A percentile compares a stretch with the other conserved stretches of the same genome.
These are phyloP conservation scores for Blepharisma stoltei DNA, from an alignment of 73 alveolate species.

Conservation along the genomic window DNA sequence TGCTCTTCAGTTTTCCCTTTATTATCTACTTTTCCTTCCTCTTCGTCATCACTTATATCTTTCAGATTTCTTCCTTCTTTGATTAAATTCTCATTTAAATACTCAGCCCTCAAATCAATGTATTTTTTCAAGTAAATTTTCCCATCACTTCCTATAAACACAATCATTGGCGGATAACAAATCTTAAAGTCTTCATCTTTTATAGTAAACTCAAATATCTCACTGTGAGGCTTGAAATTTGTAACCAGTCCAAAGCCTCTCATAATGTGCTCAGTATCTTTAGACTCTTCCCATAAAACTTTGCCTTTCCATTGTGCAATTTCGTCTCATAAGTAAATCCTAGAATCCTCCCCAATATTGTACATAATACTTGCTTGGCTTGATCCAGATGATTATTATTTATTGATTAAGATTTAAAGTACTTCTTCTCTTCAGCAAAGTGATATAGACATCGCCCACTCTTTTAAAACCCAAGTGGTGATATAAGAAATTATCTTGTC, in stretches of 20 bases:
- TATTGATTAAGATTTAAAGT: no score
- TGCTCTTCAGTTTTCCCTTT: neutral
- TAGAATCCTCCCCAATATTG: no score
- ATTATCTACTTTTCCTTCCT: neutral
- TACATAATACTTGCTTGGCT: no score
- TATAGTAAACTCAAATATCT: neutral
- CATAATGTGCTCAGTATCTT: neutral
- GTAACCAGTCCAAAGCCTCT: slow-evolving; percentile 2
- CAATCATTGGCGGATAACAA: neutral
- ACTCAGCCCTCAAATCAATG: neutral
- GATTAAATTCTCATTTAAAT: neutral
- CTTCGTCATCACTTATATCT: neutral
- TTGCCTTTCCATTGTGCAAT: neutral
- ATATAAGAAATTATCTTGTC: no score
- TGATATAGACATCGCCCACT: no score
- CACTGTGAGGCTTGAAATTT: neutral
- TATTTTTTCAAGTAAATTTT: neutral
- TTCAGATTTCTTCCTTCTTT: neutral
- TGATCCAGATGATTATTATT: no score
- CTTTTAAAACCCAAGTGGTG: no score
- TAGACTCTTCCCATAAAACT: neutral
- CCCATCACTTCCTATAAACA: slow-evolving; percentile 10
- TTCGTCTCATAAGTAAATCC: neutral
- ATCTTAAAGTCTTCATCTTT: neutral
- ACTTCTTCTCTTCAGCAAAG: no score